phyloP scores from a whole-genome alignment of 1,139 yeast species.

The Zygosaccharomyces sapae region DNA sequence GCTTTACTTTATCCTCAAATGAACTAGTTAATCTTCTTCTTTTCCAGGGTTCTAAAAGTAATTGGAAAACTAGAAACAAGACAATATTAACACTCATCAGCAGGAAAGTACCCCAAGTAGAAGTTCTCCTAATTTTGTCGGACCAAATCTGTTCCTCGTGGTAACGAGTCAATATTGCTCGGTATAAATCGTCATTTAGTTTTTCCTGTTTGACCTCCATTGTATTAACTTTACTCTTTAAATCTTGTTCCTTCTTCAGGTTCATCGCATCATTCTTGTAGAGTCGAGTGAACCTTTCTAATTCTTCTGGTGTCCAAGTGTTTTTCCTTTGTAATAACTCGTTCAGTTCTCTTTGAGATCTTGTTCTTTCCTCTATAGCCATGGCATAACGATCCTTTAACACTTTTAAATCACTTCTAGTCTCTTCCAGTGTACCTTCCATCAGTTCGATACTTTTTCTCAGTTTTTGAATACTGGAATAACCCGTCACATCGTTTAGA shows the following conservation, averaged over 20 bases:
- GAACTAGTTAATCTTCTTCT: constrained; percentile 72
- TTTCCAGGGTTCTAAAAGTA: constrained; percentile 93
- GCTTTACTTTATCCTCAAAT: constrained; percentile 74
- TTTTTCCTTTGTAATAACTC: constrained; percentile 83
- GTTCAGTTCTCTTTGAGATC: constrained; percentile 80
- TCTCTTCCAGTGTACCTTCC: constrained; percentile 46
- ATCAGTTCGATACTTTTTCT: constrained; percentile 55
- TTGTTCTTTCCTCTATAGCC: constrained; percentile 63
- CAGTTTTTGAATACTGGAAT: constrained; percentile 71
- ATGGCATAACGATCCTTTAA: constrained; percentile 54
- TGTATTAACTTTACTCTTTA: constrained; percentile 48
- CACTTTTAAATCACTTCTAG: constrained; percentile 47
- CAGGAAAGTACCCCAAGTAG: constrained; percentile 95
- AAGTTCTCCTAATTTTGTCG: constrained; percentile 86
- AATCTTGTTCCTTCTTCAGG: constrained; percentile 54
- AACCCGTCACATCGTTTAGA: constrained; percentile 89
- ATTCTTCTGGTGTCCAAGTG: constrained; percentile 70
- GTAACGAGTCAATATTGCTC: constrained; percentile 78
- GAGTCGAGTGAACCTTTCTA: constrained; percentile 77
- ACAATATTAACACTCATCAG: constrained; percentile 84
- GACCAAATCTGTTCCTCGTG: constrained; percentile 99
- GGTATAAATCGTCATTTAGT: constrained; percentile 63
- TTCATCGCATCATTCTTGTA: constrained; percentile 79
- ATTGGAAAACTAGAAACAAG: constrained; percentile 74
- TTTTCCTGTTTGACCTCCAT: constrained; percentile 68